A percentile compares a stretch with the other conserved stretches of the same genome.
These are phyloP conservation scores for Daedalea quercina DNA, from an alignment of 768 basidiomycete genomes.

Conservation along the genomic window DNA sequence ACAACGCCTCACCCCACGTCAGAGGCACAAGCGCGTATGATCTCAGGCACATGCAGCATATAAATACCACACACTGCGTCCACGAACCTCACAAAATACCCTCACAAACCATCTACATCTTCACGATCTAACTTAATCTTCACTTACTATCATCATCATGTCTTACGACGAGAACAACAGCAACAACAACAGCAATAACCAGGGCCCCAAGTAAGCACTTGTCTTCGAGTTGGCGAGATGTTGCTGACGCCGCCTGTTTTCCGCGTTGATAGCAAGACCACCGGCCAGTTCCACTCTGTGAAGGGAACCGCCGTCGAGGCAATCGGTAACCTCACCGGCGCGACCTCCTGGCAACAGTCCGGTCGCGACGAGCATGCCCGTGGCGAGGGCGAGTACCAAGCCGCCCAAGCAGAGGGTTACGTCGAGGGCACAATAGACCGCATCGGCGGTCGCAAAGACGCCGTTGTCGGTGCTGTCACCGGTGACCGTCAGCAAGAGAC, in stretches of 20 bases:
- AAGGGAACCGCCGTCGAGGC: conserved; percentile 33
- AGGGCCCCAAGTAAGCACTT: conserved; percentile 18
- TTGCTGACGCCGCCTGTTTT: background rate
- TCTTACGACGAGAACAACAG: too few species aligned
- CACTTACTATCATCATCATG: too few species aligned
- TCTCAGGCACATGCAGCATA: too few species aligned
- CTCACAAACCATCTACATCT: too few species aligned
- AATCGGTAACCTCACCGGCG: conserved; percentile 39
- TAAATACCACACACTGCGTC: too few species aligned
- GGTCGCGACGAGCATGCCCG: conserved; percentile 45
- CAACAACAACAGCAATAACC: conserved; percentile 13
- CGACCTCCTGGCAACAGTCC: conserved; percentile 33
- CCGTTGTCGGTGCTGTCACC: conserved; percentile 45
- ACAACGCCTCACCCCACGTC: too few species aligned
- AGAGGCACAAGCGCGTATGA: too few species aligned
- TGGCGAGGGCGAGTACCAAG: conserved; percentile 41
- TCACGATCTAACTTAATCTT: too few species aligned
- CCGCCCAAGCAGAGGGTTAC: conserved; percentile 44
- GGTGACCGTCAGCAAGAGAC: conserved; percentile 47
- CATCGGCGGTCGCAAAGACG: conserved; percentile 44
- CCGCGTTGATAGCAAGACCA: conserved; percentile 24
- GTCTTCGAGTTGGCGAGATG: background rate
- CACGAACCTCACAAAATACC: too few species aligned
- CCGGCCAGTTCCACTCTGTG: conserved; percentile 33
- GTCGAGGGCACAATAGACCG: conserved; percentile 41